Conservation (phyloP, 441 rosid species). For the Jatropha multifida region DNA sequence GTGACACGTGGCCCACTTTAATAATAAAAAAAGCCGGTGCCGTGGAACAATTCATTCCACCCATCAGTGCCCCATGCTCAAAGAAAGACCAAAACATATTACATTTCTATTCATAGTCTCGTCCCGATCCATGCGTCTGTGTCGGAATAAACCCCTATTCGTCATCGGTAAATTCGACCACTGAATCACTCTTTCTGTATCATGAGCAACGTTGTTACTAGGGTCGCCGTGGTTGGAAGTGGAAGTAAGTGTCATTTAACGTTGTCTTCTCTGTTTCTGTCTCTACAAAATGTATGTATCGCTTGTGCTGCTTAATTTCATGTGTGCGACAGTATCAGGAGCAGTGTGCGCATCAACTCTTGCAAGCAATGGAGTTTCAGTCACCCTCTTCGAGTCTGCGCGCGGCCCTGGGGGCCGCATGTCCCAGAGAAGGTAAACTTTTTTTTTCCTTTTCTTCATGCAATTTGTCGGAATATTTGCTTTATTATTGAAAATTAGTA, state of each 20-base stretch:
- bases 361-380: conserved; percentile 64
- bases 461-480: too few relatives aligned
- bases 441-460: not conserved
- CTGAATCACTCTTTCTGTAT: not conserved
- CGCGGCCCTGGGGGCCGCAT: conserved; percentile 87
- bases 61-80: too few relatives aligned
- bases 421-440: conserved; percentile 66
- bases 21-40: too few relatives aligned
- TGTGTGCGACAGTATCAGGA: conserved; percentile 45
- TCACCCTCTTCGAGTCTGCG: conserved; percentile 72
- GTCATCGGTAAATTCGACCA: not conserved
- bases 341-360: conserved; percentile 74
- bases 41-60: too few relatives aligned
- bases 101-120: too few relatives aligned
- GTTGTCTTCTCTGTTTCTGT: not conserved
- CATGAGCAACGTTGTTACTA: conserved; percentile 42
- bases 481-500: too few relatives aligned
- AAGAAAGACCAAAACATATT: too few relatives aligned
- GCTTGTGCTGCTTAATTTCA: conserved; percentile 19
- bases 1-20: too few relatives aligned
- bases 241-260: conserved; percentile 47
- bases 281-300: not conserved
- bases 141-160: too few relatives aligned
- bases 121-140: too few relatives aligned
- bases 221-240: conserved; percentile 71